Base-by-base conservation (phyloP, 805 yeast species). In the Candida anglica region DNA sequence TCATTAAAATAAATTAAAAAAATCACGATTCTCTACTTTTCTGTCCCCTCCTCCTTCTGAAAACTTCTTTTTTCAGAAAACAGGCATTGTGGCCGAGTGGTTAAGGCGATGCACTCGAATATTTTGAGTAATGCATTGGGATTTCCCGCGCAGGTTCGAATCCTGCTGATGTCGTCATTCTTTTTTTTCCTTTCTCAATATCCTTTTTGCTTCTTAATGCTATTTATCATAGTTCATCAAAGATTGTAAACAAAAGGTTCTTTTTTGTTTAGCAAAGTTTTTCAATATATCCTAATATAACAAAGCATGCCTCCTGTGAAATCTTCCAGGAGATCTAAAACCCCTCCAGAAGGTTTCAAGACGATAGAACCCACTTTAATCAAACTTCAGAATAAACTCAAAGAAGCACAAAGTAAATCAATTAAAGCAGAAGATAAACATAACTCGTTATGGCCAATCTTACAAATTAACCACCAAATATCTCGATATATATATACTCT, bases 401-500 rank as follows among this genome's bases (percentile, higher is more conserved):
- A 77, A 53, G 79, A 73, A 19, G 64, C 64, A 1, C 70, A 64
- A 37, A 41, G 47, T 2, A 39, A 40, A 21, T 32, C 51, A 6
- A 46, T 50, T 10, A 64, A 71, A 15, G 62, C 71, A 2, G 62
- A 68, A 13, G 69, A 73, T n/a, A 75, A 77, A 36, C 66, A 71
- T 36, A 79, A 78, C 41, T 62, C 77, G 2, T 52, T 79, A 6
- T 85, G 93, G 88, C 81, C 81, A 34, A 77, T 87, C 14, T 67
- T 74, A 43, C 75, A 73, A 47, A 54, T 86, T n/a, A 71, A 79
- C 38, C 91, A 86, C 52, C 88, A 84, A 48, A 70, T 81, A 31
- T 77, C 91, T 1, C 58, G 89, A 34, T 88, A 87, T 48, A 66
- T 88, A 2, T 88, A 80, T 52, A 83, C 80, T 14, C 53, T 87